Percentiles rank a stretch among this genome's conserved stretches.
Conservation (phyloP, 352 stramenopile species). For the Phytophthora sp. region DNA sequence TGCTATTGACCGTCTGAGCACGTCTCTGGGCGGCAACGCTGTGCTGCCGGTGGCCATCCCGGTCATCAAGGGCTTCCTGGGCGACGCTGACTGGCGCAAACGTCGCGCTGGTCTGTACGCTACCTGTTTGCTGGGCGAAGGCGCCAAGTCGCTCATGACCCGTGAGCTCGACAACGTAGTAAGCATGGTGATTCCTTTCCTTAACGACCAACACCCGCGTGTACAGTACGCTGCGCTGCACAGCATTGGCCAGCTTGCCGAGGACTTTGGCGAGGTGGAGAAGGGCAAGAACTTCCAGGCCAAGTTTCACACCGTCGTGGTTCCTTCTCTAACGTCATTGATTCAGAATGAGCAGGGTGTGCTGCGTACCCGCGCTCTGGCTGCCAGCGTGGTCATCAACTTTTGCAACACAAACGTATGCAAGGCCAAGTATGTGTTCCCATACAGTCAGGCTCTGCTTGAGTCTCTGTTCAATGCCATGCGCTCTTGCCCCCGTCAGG, state of each 20-base stretch:
- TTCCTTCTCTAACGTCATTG: slow-evolving; percentile 73
- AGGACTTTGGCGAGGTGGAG: slow-evolving; percentile 86
- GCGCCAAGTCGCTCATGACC: slow-evolving; percentile 82
- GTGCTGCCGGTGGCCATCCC: slow-evolving; percentile 83
- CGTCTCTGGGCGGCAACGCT: slow-evolving; percentile 70
- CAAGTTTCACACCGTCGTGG: slow-evolving; percentile 68
- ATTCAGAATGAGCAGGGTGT: slow-evolving; percentile 70
- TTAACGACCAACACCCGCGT: slow-evolving; percentile 76
- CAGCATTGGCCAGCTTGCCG: slow-evolving; percentile 82
- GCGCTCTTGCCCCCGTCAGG: slow-evolving; percentile 74
- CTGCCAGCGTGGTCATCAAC: slow-evolving; percentile 83
- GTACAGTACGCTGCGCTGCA: slow-evolving; percentile 86
- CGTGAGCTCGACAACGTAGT: slow-evolving; percentile 81
- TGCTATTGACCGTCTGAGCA: slow-evolving; percentile 80
- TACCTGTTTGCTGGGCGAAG: slow-evolving; percentile 78
- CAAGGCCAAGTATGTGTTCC: slow-evolving; percentile 77
- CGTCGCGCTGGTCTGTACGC: slow-evolving; percentile 81
- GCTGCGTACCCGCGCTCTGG: slow-evolving; percentile 76
- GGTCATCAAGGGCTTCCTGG: slow-evolving; percentile 69
- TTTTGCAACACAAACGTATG: slow-evolving; percentile 89
- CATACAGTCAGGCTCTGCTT: slow-evolving; percentile 71
- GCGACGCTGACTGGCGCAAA: slow-evolving; percentile 73
- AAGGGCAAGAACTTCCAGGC: slow-evolving; percentile 90
- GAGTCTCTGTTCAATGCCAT: slow-evolving; percentile 85
- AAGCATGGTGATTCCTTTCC: slow-evolving; percentile 65